Evolutionary conservation across 495 filamentous ascomycete genomes (phyloP).

Genomic region (Aspergillus ostianus): DNA sequence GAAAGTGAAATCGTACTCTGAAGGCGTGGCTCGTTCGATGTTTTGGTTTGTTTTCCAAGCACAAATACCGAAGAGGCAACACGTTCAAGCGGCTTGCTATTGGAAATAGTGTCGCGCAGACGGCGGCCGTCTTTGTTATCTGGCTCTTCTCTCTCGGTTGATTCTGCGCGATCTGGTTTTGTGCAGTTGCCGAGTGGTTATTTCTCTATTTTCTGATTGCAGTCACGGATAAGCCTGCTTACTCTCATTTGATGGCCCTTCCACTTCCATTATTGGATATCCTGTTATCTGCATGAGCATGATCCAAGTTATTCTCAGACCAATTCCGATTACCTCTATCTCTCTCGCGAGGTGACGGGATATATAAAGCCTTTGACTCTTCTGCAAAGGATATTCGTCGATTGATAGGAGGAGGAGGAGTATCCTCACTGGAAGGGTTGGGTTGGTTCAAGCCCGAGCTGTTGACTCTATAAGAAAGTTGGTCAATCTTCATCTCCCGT

Average conservation of each 20-base stretch:
- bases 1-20: conserved; percentile 16
- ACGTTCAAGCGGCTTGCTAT: conserved; percentile 8
- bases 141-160: conserved; percentile 8
- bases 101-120: conserved; percentile 2
- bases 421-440: not conserved
- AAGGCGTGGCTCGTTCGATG: conserved; percentile 8
- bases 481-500: not conserved
- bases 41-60: conserved; percentile 6
- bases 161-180: not conserved
- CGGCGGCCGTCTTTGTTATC: conserved; percentile 4
- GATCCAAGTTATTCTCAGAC: not conserved
- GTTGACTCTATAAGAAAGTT: not conserved
- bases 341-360: conserved; percentile 32
- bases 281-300: not conserved
- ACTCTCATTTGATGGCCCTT: not conserved
- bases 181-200: not conserved
- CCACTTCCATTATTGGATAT: not conserved
- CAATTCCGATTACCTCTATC: conserved; percentile 28
- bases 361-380: conserved; percentile 30
- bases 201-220: not conserved
- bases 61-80: conserved; percentile 15
- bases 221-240: not conserved
- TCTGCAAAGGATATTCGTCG: conserved; percentile 19
- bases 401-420: not conserved
- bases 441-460: not conserved